Evolutionary conservation across 1,284 basidiomycete species (phyloP).

Genomic region (Malassezia brasiliensis): DNA sequence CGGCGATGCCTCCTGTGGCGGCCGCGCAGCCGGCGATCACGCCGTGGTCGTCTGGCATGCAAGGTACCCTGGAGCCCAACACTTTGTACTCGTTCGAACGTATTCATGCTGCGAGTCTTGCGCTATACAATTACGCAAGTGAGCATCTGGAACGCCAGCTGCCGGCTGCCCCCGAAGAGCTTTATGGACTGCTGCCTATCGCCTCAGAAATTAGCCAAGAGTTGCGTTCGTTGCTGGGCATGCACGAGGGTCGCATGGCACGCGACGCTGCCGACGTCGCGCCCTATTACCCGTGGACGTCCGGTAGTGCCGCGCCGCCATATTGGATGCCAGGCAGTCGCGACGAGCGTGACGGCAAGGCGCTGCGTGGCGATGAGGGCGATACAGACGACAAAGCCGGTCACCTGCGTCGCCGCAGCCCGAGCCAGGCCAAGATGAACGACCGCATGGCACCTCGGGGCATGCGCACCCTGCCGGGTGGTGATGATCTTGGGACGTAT

Average conservation of each 20-base stretch:
- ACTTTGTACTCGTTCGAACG: conserved; percentile 11
- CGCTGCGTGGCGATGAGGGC: conserved; percentile 2
- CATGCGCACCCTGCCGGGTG: not conserved
- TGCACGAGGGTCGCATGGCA: conserved; percentile 20
- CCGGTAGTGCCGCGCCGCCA: not conserved
- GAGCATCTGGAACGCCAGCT: conserved; percentile 26
- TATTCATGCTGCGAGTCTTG: conserved; percentile 27
- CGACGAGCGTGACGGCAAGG: conserved; percentile 12
- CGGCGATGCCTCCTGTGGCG: not conserved
- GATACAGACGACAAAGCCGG: not conserved
- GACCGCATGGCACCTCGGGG: not conserved
- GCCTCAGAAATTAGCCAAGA: conserved; percentile 32
- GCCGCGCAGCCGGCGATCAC: not conserved
- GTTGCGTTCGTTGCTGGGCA: conserved; percentile 25
- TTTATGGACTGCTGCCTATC: conserved; percentile 24
- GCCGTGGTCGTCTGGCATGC: not conserved
- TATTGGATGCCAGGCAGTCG: conserved; percentile 6
- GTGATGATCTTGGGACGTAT: conserved; percentile 6
- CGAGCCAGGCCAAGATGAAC: not conserved
- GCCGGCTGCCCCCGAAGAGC: conserved; percentile 21
- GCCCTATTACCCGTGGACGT: conserved; percentile 11
- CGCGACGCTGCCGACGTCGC: conserved; percentile 13
- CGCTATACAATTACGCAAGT: conserved; percentile 29
- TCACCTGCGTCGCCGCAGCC: not conserved
- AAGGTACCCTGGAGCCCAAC: conserved; percentile 3